These are phyloP conservation scores for Gaultheria prostrata DNA, from an alignment of 148 eudicot species.

Conservation along the genomic window DNA sequence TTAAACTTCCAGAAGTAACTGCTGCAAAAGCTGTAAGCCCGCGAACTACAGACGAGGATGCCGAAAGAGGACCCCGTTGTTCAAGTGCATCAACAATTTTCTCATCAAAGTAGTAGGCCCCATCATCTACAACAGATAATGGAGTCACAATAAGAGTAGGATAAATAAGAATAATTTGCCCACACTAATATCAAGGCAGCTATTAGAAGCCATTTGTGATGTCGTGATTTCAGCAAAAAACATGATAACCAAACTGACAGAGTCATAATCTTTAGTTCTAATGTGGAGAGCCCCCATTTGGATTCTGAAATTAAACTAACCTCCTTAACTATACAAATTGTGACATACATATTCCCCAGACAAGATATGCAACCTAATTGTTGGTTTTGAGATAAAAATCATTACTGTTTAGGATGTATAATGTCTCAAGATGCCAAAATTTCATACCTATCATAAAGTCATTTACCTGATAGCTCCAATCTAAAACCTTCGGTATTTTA, in stretches of 20 bases:
- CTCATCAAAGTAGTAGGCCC: constrained; percentile 86
- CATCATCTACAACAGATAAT: constrained; percentile 61
- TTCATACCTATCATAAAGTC: neutral
- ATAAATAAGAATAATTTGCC: neutral
- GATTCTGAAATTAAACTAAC: neutral
- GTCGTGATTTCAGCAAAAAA: neutral
- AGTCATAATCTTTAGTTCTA: neutral
- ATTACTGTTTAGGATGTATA: neutral
- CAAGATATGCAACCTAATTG: neutral
- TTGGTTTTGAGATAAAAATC: neutral
- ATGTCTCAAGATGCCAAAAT: neutral
- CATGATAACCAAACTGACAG: neutral
- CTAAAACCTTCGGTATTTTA: neutral
- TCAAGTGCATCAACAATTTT: constrained; percentile 62
- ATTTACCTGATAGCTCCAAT: neutral
- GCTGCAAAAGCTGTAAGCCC: constrained; percentile 78
- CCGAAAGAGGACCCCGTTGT: constrained; percentile 74
- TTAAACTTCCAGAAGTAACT: constrained; percentile 60
- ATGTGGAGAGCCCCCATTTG: neutral
- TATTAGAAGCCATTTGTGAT: neutral
- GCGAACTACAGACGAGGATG: constrained; percentile 72
- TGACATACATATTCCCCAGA: neutral
- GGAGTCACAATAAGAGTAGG: neutral
- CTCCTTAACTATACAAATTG: neutral
- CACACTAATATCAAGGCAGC: neutral